Evolutionary conservation across 1,284 basidiomycete species (phyloP).

Genomic region (Ustilago sp.): DNA sequence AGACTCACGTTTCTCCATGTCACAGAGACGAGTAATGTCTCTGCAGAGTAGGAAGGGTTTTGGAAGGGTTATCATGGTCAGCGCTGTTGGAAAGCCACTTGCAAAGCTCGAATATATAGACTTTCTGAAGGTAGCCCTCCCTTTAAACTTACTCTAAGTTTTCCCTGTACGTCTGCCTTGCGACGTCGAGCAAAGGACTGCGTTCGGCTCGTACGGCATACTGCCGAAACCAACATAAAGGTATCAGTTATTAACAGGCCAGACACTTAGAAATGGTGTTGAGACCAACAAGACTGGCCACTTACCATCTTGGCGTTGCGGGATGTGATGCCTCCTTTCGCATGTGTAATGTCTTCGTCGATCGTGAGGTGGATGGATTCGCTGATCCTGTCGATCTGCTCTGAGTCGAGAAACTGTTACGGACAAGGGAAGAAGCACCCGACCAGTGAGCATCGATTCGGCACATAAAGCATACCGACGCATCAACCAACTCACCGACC

Average conservation of each 20-base stretch:
- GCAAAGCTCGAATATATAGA: neutral
- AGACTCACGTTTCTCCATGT: conserved; percentile 28
- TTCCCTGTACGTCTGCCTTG: conserved; percentile 87
- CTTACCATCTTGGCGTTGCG: conserved; percentile 38
- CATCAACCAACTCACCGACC: conserved; percentile 71
- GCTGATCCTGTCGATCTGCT: conserved; percentile 77
- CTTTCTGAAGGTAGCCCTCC: neutral
- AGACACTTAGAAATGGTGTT: neutral
- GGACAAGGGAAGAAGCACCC: neutral
- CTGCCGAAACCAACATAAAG: conserved; percentile 11
- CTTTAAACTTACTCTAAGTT: conserved; percentile 73
- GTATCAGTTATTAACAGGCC: neutral
- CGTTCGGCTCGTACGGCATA: conserved; percentile 86
- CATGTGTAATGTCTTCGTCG: conserved; percentile 75
- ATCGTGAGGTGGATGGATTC: conserved; percentile 75
- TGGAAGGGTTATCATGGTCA: neutral
- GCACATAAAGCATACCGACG: neutral
- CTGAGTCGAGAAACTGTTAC: conserved; percentile 78
- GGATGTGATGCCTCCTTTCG: conserved; percentile 40
- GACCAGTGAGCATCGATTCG: neutral
- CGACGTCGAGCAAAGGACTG: conserved; percentile 87
- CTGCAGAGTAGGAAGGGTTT: conserved; percentile 62
- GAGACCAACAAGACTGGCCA: neutral
- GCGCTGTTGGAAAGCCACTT: neutral
- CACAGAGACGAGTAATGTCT: conserved; percentile 79